These are phyloP conservation scores for Boletus bicolor DNA, from an alignment of 768 basidiomycete genomes.

Conservation along the genomic window DNA sequence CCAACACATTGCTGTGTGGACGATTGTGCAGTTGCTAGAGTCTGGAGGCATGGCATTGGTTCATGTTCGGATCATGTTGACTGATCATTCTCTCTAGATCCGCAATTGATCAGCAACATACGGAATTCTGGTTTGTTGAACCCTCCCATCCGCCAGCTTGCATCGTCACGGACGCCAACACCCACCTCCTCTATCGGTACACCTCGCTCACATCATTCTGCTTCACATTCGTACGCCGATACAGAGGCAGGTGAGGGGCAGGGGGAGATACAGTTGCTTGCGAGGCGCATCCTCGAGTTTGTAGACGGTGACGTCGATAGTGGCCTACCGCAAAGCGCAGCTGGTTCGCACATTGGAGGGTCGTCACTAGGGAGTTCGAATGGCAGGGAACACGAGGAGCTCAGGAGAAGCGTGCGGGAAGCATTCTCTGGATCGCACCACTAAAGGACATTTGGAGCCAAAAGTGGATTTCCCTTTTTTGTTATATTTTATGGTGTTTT, in stretches of 20 bases:
- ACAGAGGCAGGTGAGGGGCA: conserved; percentile 86
- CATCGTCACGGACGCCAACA: conserved; percentile 65
- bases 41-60: conserved; percentile 65
- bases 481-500: conserved; percentile 13
- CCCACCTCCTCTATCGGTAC: conserved; percentile 74
- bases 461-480: background rate
- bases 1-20: conserved; percentile 99
- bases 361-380: conserved; percentile 62
- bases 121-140: conserved; percentile 77
- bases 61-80: background rate
- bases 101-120: conserved; percentile 86
- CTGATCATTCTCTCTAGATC: conserved; percentile 48
- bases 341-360: conserved; percentile 65
- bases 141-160: conserved; percentile 82
- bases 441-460: conserved; percentile 11
- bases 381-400: conserved; percentile 70
- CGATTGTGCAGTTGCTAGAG: conserved; percentile 94
- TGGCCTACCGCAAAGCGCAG: conserved; percentile 55
- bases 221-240: conserved; percentile 70
- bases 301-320: conserved; percentile 73
- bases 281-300: conserved; percentile 81
- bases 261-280: conserved; percentile 85
- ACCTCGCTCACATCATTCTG: conserved; percentile 66
- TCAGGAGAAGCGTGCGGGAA: conserved; percentile 78
- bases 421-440: conserved; percentile 66